A percentile compares a stretch with the other conserved stretches of the same genome.
These are phyloP conservation scores for Astragalus glycyphyllos DNA, from an alignment of 306 rosid genomes.

Conservation along the genomic window DNA sequence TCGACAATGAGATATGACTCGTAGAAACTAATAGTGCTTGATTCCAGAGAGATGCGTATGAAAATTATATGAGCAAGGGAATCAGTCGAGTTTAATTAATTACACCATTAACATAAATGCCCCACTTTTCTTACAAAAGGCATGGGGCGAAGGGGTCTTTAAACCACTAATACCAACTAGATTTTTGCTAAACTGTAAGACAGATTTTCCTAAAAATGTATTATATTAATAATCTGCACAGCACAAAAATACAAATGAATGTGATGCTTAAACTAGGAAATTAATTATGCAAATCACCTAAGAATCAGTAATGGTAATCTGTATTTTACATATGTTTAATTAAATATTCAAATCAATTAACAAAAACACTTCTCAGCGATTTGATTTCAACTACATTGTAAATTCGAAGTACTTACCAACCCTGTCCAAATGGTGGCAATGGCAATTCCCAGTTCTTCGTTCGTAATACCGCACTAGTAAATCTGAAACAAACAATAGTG, in stretches of 20 bases:
- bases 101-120: neutral
- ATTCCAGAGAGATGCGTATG: neutral
- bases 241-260: neutral
- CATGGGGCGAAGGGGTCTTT: neutral
- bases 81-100: too few relatives aligned
- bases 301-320: neutral
- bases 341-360: neutral
- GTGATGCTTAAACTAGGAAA: neutral
- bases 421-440: slow-evolving; percentile 96
- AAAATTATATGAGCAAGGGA: neutral
- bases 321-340: neutral
- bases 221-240: neutral
- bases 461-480: slow-evolving; percentile 88
- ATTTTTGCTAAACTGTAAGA: neutral
- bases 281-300: neutral
- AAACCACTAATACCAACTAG: neutral
- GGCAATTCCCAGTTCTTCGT: slow-evolving; percentile 92
- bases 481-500: slow-evolving; percentile 58
- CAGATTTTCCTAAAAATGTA: too few relatives aligned
- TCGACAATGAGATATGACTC: neutral
- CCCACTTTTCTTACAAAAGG: neutral
- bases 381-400: slow-evolving; percentile 22
- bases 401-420: slow-evolving; percentile 73
- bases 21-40: neutral
- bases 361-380: slow-evolving; percentile 4